Base-by-base conservation (phyloP, 129 eudicot genomes). In the Flaveria robusta region DNA sequence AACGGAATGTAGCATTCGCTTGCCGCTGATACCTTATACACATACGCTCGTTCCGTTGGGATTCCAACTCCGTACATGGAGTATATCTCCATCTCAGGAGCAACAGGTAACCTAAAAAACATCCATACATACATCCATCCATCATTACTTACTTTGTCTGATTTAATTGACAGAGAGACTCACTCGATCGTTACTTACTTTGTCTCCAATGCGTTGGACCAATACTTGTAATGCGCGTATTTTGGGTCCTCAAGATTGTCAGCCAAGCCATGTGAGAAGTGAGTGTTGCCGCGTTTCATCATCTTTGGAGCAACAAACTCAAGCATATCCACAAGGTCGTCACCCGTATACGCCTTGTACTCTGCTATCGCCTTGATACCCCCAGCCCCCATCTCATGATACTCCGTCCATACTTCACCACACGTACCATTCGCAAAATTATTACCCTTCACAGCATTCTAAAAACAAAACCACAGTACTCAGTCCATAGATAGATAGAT, bases 361-460 rank as follows among this genome's bases (percentile, higher is more conserved):
- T 89, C 99, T 9, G 89, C 86, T 69, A 89, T 87, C 50, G 99
- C 97, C 63, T 86, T 86, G 74, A 89, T 79, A 58, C 97, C 99
- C 64, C 84, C 70, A 79, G 86, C 42, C 26, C 96, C 97, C 94
- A 95, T 95, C 13, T 95, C 97, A 62, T 91, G 94, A 74, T 95
- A 95, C 86, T 95, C 99, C 0, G 97, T 91, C 99, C 99, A 94
- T 82, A 94, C 97, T 80, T 94, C 97, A 13, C 84, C 74, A 66
- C 96, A 91, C 9, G 92, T 84, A 27, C 69, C 77, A 74, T 95
- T 91, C 7, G 87, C 97, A 55, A 78, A 55, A 74, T 83, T 89
- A 65, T 70, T 72, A 14, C 99, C 99, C 84, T 95, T 95, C 11
- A 86, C 77, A 10, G 94, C 97, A 74, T 72, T 96, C 99, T 91